Base-by-base conservation (phyloP, 129 eudicot genomes). In the Arctium lappa region DNA sequence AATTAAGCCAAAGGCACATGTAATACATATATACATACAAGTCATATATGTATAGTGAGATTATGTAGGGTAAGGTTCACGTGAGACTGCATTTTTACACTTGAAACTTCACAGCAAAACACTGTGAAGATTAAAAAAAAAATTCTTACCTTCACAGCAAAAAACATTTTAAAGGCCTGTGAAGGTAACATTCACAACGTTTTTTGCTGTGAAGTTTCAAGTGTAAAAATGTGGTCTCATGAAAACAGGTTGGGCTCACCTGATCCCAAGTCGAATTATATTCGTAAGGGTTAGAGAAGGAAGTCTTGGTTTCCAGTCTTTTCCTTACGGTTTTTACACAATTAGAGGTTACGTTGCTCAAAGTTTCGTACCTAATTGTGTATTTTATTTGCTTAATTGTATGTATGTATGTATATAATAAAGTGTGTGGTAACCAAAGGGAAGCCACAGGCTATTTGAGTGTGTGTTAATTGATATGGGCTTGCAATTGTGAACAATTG, bases 271-370 rank as follows among this genome's bases (percentile, higher is more conserved):
- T 22, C 27, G 27, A 0, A 33, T 33, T 2, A 33, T 2, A 15
- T 50, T 8, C 62, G 50, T 10, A 77, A 56, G 80, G 70, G 22
- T 77, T 77, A 56, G 80, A 77, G 48, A 77, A 60, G 72, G 80
- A 77, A 16, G 80, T 77, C 72, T 77, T 8, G 30, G 27, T n/a
- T 60, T 60, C 29, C 68, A 60, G 80, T 77, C 72, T 77, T n/a
- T 60, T 34, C 16, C 80, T 77, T 60, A 60, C 48, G 30, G 0
- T 12, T 77, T 53, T 48, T 22, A 22, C 27, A 48, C 29, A 48
- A 1, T 42, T 42, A 75, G 69, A 42, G 18, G 77, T 73, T 40
- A 42, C 1, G 69, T 62, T 62, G 8, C 60, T 77, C 22, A 18
- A 18, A 2, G 63, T 34, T 40, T 4, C 2, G 22, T 56, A 56